phyloP scores from a whole-genome alignment of 169 alveolate species.

The Ichthyophthirius multifiliis region DNA sequence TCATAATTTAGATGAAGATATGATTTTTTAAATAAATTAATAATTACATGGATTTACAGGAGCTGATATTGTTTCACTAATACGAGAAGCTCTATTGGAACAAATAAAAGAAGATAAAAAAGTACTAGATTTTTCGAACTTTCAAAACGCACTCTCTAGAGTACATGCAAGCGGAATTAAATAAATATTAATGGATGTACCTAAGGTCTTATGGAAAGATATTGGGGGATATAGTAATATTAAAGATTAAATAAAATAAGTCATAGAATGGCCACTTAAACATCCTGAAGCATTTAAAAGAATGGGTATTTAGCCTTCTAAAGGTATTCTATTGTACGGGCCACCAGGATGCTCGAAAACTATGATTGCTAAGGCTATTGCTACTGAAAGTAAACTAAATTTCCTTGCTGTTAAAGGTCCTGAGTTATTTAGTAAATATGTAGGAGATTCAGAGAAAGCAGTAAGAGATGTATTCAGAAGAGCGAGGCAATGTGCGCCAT shows the following conservation, averaged over 20 bases:
- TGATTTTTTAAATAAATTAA: conserved; percentile 58
- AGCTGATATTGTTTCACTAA: conserved; percentile 2
- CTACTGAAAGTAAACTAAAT: conserved; percentile 97
- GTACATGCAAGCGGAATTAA: conserved; percentile 72
- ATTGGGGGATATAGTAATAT: conserved; percentile 98
- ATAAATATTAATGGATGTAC: conserved; percentile 91
- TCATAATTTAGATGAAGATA: conserved; percentile 25
- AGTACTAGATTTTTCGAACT: conserved; percentile 30
- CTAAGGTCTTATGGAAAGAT: conserved; percentile 94
- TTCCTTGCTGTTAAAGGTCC: conserved; percentile 99
- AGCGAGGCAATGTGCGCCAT: conserved; percentile 92
- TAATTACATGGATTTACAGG: conserved; percentile 84
- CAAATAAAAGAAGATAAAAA: conserved; percentile 2
- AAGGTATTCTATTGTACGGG: conserved; percentile 94
- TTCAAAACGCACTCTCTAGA: conserved; percentile 56
- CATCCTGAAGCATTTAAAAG: conserved; percentile 82
- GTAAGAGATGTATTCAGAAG: conserved; percentile 94
- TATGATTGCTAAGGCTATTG: conserved; percentile 99
- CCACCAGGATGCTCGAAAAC: conserved; percentile 99
- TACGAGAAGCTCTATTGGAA: not conserved
- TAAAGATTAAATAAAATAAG: conserved; percentile 90
- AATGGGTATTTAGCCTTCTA: conserved; percentile 44
- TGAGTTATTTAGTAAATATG: conserved; percentile 98
- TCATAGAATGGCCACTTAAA: conserved; percentile 98
- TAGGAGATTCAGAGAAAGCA: conserved; percentile 98